Evolutionary conservation across 768 basidiomycete genomes (phyloP).

Genomic region (Trametes cinnabarina): DNA sequence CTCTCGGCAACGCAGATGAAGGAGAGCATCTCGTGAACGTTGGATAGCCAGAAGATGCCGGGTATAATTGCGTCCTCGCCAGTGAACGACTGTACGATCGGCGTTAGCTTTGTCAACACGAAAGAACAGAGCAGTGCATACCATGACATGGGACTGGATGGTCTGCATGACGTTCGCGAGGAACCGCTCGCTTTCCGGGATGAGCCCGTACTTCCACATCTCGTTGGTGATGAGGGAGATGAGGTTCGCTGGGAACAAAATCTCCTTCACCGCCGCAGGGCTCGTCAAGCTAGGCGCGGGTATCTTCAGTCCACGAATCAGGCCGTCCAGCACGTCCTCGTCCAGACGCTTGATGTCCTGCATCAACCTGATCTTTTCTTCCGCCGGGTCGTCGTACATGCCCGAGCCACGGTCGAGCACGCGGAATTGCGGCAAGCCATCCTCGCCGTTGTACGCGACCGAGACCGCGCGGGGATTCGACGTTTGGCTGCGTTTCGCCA

Average conservation of each 20-base stretch:
- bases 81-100: constrained; percentile 63
- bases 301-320: constrained; percentile 90
- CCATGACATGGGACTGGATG: constrained; percentile 97
- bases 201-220: constrained; percentile 99
- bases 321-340: constrained; percentile 87
- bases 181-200: constrained; percentile 95
- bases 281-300: constrained; percentile 87
- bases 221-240: constrained; percentile 98
- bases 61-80: constrained; percentile 95
- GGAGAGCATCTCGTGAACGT: constrained; percentile 98
- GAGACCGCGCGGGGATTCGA: constrained; percentile 82
- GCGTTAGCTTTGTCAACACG: constrained; percentile 12
- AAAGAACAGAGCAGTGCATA: constrained; percentile 39
- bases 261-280: constrained; percentile 93
- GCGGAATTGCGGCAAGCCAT: constrained; percentile 64
- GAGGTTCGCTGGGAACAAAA: constrained; percentile 97
- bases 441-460: constrained; percentile 83
- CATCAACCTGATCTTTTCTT: constrained; percentile 93
- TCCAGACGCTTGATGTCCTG: constrained; percentile 88
- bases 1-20: constrained; percentile 99
- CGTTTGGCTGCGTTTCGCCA: constrained; percentile 67
- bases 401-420: constrained; percentile 62
- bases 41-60: constrained; percentile 99
- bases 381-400: constrained; percentile 85
- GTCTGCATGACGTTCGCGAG: constrained; percentile 98